Evolutionary conservation across 805 yeast species (phyloP), one percentile per base, ranked within the genome.

Genomic region (Saitoella complicata): DNA sequence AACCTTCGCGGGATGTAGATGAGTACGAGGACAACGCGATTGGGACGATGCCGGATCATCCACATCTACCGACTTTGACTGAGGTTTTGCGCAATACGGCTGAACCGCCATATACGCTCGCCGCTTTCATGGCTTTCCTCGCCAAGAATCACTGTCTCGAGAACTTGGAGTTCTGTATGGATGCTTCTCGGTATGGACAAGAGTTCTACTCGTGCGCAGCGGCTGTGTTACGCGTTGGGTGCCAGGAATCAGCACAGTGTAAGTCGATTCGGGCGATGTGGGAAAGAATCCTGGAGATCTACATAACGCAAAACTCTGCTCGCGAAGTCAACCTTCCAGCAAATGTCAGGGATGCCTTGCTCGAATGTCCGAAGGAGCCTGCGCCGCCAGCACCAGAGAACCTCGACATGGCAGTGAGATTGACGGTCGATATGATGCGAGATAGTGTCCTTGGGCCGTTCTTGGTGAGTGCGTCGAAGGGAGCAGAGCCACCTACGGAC

Each of bases 101-200:
- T 3, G 40, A 39, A 10, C 40, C 52, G 7, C 64, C 64, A 29
- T 61, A 49, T 52, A 45, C 57, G 33, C 45, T 58, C 37, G 34
- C 53, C 29, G 55, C 52, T 30, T 61, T 60, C 45, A 47, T 52
- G 37, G 53, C 50, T 7, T 60, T 45, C 39, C 46, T 60, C 29
- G 49, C 52, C n/a, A 55, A 55, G 37, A 52, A 55, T 34, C 60
- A 57, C 45, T 59, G 63, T 31, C 47, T 49, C 32, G 65, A 60
- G 48, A 49, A 53, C 2, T 54, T 60, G 31, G 61, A 59, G 43
- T 61, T 60, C 44, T 43, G 53, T 3, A 36, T 53, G 39, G 63
- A 59, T 42, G 58, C 52, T 31, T 44, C 44, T 6, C 45, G 55
- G 13, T 60, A 60, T 45, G 31, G 39, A 11, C 42, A 42, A 6